phyloP scores from a whole-genome alignment of 257 asterid genomes.

The Solanum chaucha region DNA sequence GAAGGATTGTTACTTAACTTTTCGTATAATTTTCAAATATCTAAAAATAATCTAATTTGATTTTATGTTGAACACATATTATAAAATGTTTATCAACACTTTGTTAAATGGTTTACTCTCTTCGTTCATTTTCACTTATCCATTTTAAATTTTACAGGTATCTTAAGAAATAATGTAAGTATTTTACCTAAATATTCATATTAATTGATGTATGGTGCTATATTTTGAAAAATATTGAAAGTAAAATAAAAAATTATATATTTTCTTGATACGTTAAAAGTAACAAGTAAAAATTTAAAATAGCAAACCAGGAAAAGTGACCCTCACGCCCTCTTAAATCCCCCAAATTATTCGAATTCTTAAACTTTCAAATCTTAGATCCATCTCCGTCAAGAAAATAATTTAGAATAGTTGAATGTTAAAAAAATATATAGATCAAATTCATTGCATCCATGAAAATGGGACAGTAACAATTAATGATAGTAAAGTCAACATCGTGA shows the following conservation, averaged over 20 bases:
- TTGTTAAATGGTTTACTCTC: neutral
- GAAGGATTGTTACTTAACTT: neutral
- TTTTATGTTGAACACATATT: neutral
- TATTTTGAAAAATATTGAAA: too few species aligned
- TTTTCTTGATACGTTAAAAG: too few species aligned
- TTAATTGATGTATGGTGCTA: too few species aligned
- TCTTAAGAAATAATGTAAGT: too few species aligned
- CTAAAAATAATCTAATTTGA: neutral
- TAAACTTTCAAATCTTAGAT: neutral
- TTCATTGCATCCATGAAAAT: neutral
- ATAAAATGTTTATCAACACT: neutral
- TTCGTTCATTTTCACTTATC: too few species aligned
- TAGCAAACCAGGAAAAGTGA: too few species aligned
- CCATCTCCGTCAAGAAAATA: neutral
- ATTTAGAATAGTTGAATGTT: neutral
- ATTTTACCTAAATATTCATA: too few species aligned
- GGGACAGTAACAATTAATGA: neutral
- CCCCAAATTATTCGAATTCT: accelerated
- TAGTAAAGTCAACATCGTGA: neutral
- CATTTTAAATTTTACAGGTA: too few species aligned
- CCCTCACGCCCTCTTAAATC: neutral
- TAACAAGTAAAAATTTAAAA: too few species aligned
- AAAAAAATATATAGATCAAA: neutral
- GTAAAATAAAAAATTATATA: neutral
- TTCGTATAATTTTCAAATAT: neutral